Evolutionary conservation across 73 alveolate species (phyloP).

Genomic region (Paraurostyla sp.): DNA sequence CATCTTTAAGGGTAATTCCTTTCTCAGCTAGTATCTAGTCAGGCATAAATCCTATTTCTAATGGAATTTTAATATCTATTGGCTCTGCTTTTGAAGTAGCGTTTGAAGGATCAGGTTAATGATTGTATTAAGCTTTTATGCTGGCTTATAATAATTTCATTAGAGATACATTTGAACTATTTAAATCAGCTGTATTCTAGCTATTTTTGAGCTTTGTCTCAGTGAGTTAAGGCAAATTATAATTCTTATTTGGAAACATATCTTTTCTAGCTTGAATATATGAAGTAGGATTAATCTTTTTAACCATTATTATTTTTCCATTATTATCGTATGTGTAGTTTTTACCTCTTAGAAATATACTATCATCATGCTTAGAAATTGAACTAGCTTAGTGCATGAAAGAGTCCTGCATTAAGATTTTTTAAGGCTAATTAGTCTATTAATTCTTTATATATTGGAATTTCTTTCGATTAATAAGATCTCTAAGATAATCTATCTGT

Average conservation of each 20-base stretch:
- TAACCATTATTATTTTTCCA: constrained; percentile 1
- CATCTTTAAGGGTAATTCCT: constrained; percentile 16
- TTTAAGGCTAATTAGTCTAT: not conserved
- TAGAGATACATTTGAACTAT: not conserved
- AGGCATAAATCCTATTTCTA: not conserved
- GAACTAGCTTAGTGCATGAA: not conserved
- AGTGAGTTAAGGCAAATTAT: not conserved
- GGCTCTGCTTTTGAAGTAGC: no score
- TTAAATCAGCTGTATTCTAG: not conserved
- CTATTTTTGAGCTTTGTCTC: not conserved
- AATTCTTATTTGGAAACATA: not conserved
- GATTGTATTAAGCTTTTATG: no score
- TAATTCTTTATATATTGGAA: not conserved
- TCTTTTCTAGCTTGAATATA: constrained; percentile 2
- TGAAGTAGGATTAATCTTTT: not conserved
- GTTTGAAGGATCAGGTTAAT: no score
- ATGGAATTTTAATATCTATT: not conserved
- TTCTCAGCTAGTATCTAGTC: not conserved
- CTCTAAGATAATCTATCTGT: constrained; percentile 14
- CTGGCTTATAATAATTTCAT: not conserved
- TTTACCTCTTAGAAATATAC: not conserved
- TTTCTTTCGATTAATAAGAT: not conserved
- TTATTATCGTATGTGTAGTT: constrained; percentile 17
- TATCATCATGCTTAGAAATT: not conserved
- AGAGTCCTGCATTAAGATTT: constrained; percentile 18